These are phyloP conservation scores for Fibroporia radiculosa DNA, from an alignment of 768 basidiomycete genomes.

Conservation along the genomic window DNA sequence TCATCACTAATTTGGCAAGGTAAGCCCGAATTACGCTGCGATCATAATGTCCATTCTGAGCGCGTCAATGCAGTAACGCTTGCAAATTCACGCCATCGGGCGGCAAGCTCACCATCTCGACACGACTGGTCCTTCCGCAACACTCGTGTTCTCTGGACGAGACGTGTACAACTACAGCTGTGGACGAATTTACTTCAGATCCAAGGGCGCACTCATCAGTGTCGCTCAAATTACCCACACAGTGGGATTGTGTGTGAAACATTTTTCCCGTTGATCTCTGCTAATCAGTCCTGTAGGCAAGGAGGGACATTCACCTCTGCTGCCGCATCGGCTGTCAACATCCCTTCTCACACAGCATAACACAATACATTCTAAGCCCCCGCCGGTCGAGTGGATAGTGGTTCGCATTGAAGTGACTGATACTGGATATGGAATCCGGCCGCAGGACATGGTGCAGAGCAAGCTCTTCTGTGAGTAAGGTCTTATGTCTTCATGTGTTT, in stretches of 20 bases:
- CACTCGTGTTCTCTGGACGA: not conserved
- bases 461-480: constrained; percentile 59
- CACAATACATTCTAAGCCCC: constrained; percentile 30
- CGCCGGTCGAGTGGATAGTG: constrained; percentile 53
- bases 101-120: constrained; percentile 60
- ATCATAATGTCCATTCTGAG: not conserved
- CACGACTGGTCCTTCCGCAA: constrained; percentile 42
- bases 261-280: not conserved
- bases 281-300: not conserved
- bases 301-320: not conserved
- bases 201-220: not conserved
- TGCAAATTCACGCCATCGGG: constrained; percentile 74
- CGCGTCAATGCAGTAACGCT: constrained; percentile 45
- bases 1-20: constrained; percentile 82
- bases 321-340: constrained; percentile 19
- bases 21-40: constrained; percentile 4
- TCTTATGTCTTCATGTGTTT: not conserved
- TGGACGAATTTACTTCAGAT: not conserved
- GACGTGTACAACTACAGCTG: not conserved
- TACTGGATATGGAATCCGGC: constrained; percentile 59
- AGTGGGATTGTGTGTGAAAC: not conserved
- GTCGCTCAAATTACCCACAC: not conserved
- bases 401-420: constrained; percentile 83
- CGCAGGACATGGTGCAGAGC: constrained; percentile 60
- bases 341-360: constrained; percentile 43